Base-by-base conservation (phyloP, 768 basidiomycete species). In the Lactifluus echinatus region DNA sequence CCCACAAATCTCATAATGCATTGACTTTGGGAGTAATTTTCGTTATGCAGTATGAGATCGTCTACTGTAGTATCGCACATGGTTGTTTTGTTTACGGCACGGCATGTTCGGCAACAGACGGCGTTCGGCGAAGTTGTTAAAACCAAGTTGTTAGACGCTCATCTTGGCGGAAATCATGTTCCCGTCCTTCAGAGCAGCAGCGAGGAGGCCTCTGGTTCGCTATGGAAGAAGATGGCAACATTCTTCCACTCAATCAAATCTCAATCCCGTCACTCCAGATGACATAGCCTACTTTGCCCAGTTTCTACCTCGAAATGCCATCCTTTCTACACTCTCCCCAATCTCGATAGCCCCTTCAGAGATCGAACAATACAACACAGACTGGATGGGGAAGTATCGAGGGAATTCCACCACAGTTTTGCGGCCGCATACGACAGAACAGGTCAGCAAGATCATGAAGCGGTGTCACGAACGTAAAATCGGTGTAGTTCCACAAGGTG, bases 331-430 rank as follows among this genome's bases (percentile, higher is more conserved):
- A 8, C 75, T 88, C 2, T 66, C 80, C 24, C 78, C 86, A 14
- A 61, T 61, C 43, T 69, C 76, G 8, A 64, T 72, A 17, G 56
- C 80, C n/a, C 37, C 74, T 8, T 75, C 82, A 11, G 94, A 96
- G 61, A 79, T 98, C 28, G 76, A 76, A 3, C 76, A 73, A 2
- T 95, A 79, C 77, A 98, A 99, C 70, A 74, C 79, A 62, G 95
- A 99, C 70, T 96, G 93, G 94, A 92, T 96, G 86, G 85, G 86
- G 65, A 95, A 95, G 70, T 98, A 93, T 69, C 79, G 78, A 53
- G 96, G 95, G n/a, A 71, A 75, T 17, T 82, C 90, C 8, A 83
- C 83, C 15, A 87, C 93, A 26, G 89, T 99, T 12, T 75, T 98
- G 50, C 91, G 87, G 68, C 96, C 96, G 5, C 89, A 84, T 64